Evolutionary conservation across 2,329 filamentous ascomycete genomes (phyloP).

Genomic region (Didymella pinodella): DNA sequence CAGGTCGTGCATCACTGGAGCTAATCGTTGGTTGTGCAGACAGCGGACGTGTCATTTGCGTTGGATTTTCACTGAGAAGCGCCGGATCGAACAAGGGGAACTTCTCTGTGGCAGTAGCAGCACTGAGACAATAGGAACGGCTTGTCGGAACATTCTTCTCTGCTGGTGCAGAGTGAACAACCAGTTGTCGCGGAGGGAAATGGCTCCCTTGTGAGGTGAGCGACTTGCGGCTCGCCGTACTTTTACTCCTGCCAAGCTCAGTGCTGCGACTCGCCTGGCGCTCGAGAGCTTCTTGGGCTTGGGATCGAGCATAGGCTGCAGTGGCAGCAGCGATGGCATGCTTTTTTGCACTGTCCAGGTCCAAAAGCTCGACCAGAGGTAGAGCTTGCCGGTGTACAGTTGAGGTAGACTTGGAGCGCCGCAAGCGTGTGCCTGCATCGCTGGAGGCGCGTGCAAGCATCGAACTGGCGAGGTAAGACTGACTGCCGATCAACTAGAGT

Average conservation of each 20-base stretch:
- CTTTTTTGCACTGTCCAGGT: constrained; percentile 42
- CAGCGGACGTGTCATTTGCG: constrained; percentile 13
- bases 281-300: constrained; percentile 31
- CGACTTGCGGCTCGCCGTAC: constrained; percentile 47
- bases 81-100: constrained; percentile 33
- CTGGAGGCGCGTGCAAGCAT: constrained; percentile 50
- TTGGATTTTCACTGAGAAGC: constrained; percentile 5
- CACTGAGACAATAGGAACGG: constrained; percentile 23
- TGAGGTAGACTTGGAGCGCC: constrained; percentile 49
- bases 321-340: constrained; percentile 52
- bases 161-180: constrained; percentile 35
- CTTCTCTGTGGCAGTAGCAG: constrained; percentile 28
- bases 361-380: constrained; percentile 28
- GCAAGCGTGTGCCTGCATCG: constrained; percentile 49
- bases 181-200: constrained; percentile 47
- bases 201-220: constrained; percentile 47
- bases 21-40: constrained; percentile 35
- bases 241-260: constrained; percentile 41
- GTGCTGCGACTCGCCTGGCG: constrained; percentile 26
- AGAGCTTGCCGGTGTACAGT: constrained; percentile 38
- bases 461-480: constrained; percentile 5
- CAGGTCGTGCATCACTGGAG: constrained; percentile 36
- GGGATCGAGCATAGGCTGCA: constrained; percentile 46
- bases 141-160: constrained; percentile 23
- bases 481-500: constrained; percentile 25